Percentiles rank a stretch among this genome's conserved stretches.
phyloP scores from a whole-genome alignment of 495 filamentous ascomycete genomes.

The Chaetomium tenue region DNA sequence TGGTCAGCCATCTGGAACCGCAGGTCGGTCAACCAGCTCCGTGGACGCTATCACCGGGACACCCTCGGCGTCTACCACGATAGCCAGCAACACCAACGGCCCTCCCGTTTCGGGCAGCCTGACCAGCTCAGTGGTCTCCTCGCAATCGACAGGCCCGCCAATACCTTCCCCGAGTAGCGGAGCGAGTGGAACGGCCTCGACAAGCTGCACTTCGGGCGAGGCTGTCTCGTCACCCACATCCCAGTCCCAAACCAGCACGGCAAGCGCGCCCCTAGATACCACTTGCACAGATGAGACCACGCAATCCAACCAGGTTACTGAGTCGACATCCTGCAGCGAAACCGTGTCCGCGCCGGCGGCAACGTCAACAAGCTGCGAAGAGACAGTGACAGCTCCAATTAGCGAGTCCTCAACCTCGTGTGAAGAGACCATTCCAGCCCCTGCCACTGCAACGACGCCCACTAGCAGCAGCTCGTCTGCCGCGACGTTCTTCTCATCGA shows the following conservation, averaged over 20 bases:
- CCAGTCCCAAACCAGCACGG: background rate
- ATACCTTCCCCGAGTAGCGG: too few species aligned
- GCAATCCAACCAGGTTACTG: conserved; percentile 4
- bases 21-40: background rate
- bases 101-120: too few species aligned
- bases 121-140: too few species aligned
- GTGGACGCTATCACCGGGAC: background rate
- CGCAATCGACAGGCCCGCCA: too few species aligned
- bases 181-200: background rate
- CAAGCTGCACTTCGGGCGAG: background rate
- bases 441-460: background rate
- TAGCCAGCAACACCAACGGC: background rate
- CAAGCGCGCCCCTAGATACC: background rate
- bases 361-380: conserved; percentile 8
- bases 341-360: conserved; percentile 18
- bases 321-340: conserved; percentile 27
- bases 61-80: background rate
- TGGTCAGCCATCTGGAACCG: background rate
- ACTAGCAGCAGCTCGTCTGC: background rate
- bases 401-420: background rate
- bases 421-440: background rate
- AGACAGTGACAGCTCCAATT: background rate
- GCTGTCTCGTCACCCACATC: background rate
- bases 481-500: background rate
- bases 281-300: conserved; percentile 1